Conservation (phyloP, 2,329 filamentous ascomycete species). For the Chalaropsis ovoidea region DNA sequence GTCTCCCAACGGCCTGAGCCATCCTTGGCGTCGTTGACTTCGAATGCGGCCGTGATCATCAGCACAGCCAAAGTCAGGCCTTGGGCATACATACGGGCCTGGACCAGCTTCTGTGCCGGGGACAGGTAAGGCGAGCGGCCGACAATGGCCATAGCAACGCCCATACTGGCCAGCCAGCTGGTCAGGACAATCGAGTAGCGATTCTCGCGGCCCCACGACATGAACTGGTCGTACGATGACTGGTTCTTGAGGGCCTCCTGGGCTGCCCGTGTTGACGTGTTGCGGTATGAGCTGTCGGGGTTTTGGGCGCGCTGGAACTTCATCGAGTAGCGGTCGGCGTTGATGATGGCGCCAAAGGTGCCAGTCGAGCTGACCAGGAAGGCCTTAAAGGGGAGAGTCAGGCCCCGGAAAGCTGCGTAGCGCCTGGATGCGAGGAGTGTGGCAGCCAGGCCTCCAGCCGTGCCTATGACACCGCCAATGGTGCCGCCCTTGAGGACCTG, state of each 20-base stretch:
- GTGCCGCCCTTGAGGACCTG: constrained; percentile 69
- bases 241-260: constrained; percentile 49
- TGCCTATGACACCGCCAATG: constrained; percentile 59
- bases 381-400: constrained; percentile 80
- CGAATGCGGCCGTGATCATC: constrained; percentile 70
- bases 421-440: constrained; percentile 58
- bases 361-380: constrained; percentile 76
- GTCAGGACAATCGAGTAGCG: constrained; percentile 77
- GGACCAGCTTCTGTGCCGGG: constrained; percentile 77
- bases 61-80: constrained; percentile 77
- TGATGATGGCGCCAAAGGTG: constrained; percentile 81
- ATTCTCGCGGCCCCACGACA: constrained; percentile 67
- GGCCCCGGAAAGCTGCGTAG: constrained; percentile 65
- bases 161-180: constrained; percentile 75
- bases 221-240: constrained; percentile 47
- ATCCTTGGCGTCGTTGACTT: constrained; percentile 64
- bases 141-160: constrained; percentile 61
- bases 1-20: constrained; percentile 77
- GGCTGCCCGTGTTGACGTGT: constrained; percentile 48
- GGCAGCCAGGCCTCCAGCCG: constrained; percentile 55
- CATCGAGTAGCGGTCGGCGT: constrained; percentile 61
- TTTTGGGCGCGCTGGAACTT: constrained; percentile 60
- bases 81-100: constrained; percentile 90
- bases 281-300: constrained; percentile 55
- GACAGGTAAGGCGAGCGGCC: constrained; percentile 65